Evolutionary conservation across 192 early-diverging fungal genomes (phyloP), one percentile per base, ranked within the genome.

Genomic region (Podila horticola): DNA sequence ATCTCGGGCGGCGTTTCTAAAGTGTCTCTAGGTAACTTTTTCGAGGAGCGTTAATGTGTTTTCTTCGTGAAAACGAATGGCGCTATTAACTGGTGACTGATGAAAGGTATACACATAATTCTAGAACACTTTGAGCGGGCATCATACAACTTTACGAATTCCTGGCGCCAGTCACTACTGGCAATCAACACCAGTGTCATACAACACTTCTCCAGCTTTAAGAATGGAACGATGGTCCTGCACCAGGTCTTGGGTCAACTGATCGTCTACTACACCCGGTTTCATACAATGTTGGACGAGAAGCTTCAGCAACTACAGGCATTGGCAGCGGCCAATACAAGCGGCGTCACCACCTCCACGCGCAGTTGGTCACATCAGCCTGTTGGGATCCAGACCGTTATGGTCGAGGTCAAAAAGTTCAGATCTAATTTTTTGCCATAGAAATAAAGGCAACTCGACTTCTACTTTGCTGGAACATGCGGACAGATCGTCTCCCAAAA

Each of bases 381-480:
- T 10, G 92, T 98, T 0, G 94, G 94, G 45, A 82, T 97, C 49
- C 97, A 99, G 71, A 95, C 91, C 20, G 94, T 99, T 17, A 94
- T 98, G 94, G 93, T 97, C 0, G 98, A 98, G 74, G 93, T 98
- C 72, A 99, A 98, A 84, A 97, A 97, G 84, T 98, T 94, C 75
- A 83, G 88, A 66, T 91, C 88, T 59, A 89, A 87, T 49, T 91
- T 91, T 81, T 90, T 81, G 29, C 77, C 77, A 4, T 81, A 64
- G 62, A 45, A 45, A 17, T 45, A 45, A 45, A 45, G 41, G 12
- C 41, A 0, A 9, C 33, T 34, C 33, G 33, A 34, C 33, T 7
- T 34, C 33, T 34, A 34, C 33, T 34, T 34, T 34, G 33, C 33
- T 34, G 5, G 33, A 34, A 3, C 33, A 2, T 34, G 33, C 3